Conservation (phyloP, 2,329 filamentous ascomycete genomes). For the Pseudonectria buxi region DNA sequence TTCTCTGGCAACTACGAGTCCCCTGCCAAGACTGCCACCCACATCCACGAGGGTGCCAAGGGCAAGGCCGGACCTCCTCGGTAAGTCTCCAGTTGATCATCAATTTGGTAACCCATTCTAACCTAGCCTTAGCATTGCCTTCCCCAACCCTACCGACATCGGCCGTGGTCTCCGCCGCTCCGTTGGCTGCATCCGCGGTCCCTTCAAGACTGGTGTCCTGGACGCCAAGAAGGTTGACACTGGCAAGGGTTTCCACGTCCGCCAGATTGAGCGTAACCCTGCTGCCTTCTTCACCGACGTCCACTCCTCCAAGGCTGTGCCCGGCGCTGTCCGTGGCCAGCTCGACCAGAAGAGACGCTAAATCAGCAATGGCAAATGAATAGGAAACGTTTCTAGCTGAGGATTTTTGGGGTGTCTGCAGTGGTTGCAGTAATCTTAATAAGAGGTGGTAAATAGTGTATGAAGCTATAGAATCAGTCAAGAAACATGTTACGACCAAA, state of each 20-base stretch:
- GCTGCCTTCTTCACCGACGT: constrained; percentile 45
- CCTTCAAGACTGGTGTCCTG: constrained; percentile 28
- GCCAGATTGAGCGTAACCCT: constrained; percentile 44
- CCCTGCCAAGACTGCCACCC: constrained; percentile 44
- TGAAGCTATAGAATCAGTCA: too few species aligned
- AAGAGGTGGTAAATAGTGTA: too few species aligned
- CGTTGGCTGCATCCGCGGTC: constrained; percentile 35
- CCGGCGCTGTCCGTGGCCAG: constrained; percentile 48
- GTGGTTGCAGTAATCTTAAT: too few species aligned
- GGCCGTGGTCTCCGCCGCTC: constrained; percentile 28
- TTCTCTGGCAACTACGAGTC: constrained; percentile 46
- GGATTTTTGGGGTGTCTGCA: too few species aligned
- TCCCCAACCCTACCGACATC: constrained; percentile 38
- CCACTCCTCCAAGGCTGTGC: constrained; percentile 41
- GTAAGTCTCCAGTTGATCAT: constrained; percentile 10
- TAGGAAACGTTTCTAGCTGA: too few species aligned
- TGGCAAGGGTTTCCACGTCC: constrained; percentile 40
- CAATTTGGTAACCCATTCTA: constrained; percentile 1
- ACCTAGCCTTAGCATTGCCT: constrained; percentile 30
- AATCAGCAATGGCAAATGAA: constrained; percentile 1
- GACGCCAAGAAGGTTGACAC: constrained; percentile 23
- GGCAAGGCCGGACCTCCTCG: constrained; percentile 44
- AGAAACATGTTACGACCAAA: too few species aligned
- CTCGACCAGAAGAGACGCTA: constrained; percentile 22
- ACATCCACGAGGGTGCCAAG: constrained; percentile 44